Evolutionary conservation across 352 stramenopile species (phyloP), one percentile per base, ranked within the genome.

Genomic region (Phytophthora syringae): DNA sequence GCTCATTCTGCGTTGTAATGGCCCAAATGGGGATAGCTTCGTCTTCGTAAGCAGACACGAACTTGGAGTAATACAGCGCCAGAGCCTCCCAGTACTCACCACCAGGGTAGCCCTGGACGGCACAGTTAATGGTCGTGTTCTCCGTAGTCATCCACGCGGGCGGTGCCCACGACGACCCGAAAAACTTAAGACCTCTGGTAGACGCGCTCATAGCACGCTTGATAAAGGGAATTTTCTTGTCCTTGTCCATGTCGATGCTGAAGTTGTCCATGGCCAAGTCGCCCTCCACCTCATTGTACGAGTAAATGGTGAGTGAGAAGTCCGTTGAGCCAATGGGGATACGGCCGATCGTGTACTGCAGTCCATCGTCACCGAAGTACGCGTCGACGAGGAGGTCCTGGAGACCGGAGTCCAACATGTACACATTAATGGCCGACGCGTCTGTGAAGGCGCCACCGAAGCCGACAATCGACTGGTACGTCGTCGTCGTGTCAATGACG

Each of bases 361-460:
- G 66, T 5, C 90, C 92, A 7, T 63, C 67, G n/a, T 89, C 70
- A 25, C 67, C 79, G 50, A 90, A 97, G 67, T 97, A 96, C 20
- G 86, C 78, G 52, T 96, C 77, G 32, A 96, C 52, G 30, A 95
- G 56, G 32, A 82, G 64, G 20, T 91, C 64, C 50, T 96, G 88
- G 5, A 94, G 60, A 7, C 57, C 69, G 1, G 69, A 49, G 5
- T 74, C 60, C 43, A 97, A 71, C 60, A 81, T 67, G 55, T 89
- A 82, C 42, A 96, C 70, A 53, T 96, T 95, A 58, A 94, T 88
- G 20, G 88, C 76, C 34, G 88, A 78, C 3, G 88, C 65, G 55
- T 97, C 91, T 9, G 90, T 97, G 77, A 97, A 97, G 21, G 91
- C 88, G 16, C 89, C 91, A 10, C 91, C 91, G 60, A 97, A 97